A percentile compares a stretch with the other conserved stretches of the same genome.
Evolutionary conservation across 495 filamentous ascomycete genomes (phyloP).

Genomic region (Penicillium antarcticum): DNA sequence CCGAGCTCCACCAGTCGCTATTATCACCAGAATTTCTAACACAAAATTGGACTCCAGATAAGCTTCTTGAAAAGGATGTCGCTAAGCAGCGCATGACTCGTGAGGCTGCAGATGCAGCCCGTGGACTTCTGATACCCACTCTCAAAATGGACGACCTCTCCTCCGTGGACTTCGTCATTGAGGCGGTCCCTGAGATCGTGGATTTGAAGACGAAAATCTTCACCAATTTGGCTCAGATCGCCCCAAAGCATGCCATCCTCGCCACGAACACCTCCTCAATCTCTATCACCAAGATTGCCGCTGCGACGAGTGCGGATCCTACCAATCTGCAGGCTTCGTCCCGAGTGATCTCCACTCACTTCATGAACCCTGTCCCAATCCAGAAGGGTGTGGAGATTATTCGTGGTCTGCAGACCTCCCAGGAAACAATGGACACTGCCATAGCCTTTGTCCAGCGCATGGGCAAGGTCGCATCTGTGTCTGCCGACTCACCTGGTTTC

Average conservation of each 20-base stretch:
- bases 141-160: conserved; percentile 75
- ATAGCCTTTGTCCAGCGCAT: conserved; percentile 83
- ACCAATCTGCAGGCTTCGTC: conserved; percentile 77
- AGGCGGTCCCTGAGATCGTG: conserved; percentile 93
- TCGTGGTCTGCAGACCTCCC: conserved; percentile 83
- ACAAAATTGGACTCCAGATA: conserved; percentile 54
- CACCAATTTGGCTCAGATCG: conserved; percentile 74
- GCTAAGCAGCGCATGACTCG: conserved; percentile 77
- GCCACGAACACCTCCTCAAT: conserved; percentile 98
- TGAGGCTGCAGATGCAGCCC: conserved; percentile 67
- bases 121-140: conserved; percentile 62
- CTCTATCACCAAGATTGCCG: conserved; percentile 92
- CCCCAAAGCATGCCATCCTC: conserved; percentile 82
- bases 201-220: conserved; percentile 88
- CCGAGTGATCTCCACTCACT: conserved; percentile 92
- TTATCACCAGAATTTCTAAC: neutral
- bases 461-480: conserved; percentile 87
- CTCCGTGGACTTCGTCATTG: conserved; percentile 94
- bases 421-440: conserved; percentile 76
- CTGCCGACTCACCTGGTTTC: conserved; percentile 89
- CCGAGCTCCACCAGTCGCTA: neutral
- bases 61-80: conserved; percentile 89
- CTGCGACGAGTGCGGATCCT: conserved; percentile 71
- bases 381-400: conserved; percentile 99
- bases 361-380: conserved; percentile 98